These are phyloP conservation scores for Auricularia sp. DNA, from an alignment of 768 basidiomycete species.

Conservation along the genomic window DNA sequence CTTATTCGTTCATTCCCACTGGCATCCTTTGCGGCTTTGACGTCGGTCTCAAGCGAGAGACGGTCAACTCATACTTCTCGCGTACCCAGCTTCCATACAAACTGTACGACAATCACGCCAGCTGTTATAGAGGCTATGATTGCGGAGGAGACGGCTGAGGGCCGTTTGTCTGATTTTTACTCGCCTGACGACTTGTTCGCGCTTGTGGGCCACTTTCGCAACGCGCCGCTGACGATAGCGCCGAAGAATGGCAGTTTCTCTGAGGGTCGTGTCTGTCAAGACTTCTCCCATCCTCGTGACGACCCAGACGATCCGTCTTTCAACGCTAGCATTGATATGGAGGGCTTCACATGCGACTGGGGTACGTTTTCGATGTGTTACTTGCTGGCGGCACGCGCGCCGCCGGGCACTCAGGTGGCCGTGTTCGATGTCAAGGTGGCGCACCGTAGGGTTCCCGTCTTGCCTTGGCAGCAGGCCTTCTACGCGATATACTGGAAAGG, in stretches of 20 bases:
- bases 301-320: constrained; percentile 17
- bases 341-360: constrained; percentile 27
- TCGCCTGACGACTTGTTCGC: constrained; percentile 11
- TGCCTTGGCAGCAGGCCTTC: constrained; percentile 16
- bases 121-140: background rate
- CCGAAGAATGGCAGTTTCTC: constrained; percentile 7
- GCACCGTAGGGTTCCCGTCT: constrained; percentile 24
- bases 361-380: constrained; percentile 24
- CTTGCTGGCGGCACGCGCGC: constrained; percentile 19
- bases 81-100: background rate
- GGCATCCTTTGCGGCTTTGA: background rate
- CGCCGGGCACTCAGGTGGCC: constrained; percentile 30
- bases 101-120: constrained; percentile 1
- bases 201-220: constrained; percentile 21
- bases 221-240: constrained; percentile 21
- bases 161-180: constrained; percentile 2
- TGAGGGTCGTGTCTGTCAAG: constrained; percentile 15
- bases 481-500: constrained; percentile 16
- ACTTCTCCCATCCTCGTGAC: constrained; percentile 22
- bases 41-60: background rate
- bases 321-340: constrained; percentile 20
- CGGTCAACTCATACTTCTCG: background rate
- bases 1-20: background rate
- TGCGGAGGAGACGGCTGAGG: background rate
- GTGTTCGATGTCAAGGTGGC: constrained; percentile 21